Evolutionary conservation across 257 asterid species (phyloP).

Genomic region (Capsicum baccatum): DNA sequence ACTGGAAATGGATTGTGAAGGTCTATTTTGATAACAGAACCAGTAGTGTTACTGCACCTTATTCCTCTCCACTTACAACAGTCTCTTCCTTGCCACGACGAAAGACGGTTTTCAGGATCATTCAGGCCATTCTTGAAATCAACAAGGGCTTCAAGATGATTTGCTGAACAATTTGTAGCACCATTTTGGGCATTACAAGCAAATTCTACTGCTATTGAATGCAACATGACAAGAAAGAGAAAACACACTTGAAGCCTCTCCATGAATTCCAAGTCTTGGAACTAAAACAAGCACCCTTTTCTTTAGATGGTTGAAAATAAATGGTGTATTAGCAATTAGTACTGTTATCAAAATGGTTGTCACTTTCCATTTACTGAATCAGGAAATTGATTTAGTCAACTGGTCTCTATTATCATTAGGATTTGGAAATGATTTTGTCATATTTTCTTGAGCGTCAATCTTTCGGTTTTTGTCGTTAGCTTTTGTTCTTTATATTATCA

Average conservation of each 20-base stretch:
- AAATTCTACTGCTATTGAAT: slow-evolving; percentile 21
- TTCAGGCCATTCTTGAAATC: slow-evolving; percentile 58
- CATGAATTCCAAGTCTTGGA: slow-evolving; percentile 31
- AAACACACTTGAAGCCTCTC: slow-evolving; percentile 26
- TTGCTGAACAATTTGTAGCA: slow-evolving; percentile 34
- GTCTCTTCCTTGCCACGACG: slow-evolving; percentile 49
- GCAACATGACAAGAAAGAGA: slow-evolving; percentile 40
- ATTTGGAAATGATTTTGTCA: slow-evolving; percentile 4
- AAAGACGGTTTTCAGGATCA: slow-evolving; percentile 53
- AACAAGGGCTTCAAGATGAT: slow-evolving; percentile 47
- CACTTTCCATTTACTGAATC: neutral
- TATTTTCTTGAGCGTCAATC: slow-evolving; percentile 8
- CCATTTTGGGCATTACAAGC: slow-evolving; percentile 30
- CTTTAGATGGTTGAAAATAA: slow-evolving; percentile 10
- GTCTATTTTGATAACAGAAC: slow-evolving; percentile 41
- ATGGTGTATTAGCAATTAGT: slow-evolving; percentile 6
- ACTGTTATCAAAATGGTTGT: neutral
- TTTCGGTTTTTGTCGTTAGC: neutral
- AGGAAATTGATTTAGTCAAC: neutral
- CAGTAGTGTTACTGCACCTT: slow-evolving; percentile 39
- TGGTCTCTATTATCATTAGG: neutral
- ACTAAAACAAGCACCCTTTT: neutral
- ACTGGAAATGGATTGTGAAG: slow-evolving; percentile 48
- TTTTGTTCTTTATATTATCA: slow-evolving; percentile 7
- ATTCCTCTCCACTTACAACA: slow-evolving; percentile 61